Evolutionary conservation across 2,329 filamentous ascomycete genomes (phyloP).

Genomic region (Xylariales sp.): DNA sequence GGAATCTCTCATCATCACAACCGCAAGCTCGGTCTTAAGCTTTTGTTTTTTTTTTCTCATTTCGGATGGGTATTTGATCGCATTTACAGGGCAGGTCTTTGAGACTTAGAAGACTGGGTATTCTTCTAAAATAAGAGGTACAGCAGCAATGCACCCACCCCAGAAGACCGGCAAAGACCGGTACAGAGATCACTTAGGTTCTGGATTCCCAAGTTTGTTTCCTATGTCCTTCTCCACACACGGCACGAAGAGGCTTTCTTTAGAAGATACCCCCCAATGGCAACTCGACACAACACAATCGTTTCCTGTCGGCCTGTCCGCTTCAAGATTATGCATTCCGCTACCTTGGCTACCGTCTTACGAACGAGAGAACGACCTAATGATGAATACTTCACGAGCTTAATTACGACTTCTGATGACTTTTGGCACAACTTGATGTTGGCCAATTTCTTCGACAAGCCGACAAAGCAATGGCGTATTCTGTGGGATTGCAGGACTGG

Average conservation of each 20-base stretch:
- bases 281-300: constrained; percentile 16
- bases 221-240: constrained; percentile 21
- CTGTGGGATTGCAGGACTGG: constrained; percentile 19
- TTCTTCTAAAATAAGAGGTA: constrained; percentile 50
- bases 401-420: constrained; percentile 39
- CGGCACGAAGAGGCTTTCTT: constrained; percentile 39
- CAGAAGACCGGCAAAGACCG: constrained; percentile 42
- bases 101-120: constrained; percentile 40
- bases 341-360: constrained; percentile 35
- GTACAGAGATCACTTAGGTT: constrained; percentile 40
- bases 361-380: constrained; percentile 34
- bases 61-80: constrained; percentile 48
- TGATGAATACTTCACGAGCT: constrained; percentile 24
- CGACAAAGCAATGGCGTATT: constrained; percentile 19
- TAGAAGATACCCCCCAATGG: constrained; percentile 32
- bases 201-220: constrained; percentile 31
- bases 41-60: constrained; percentile 43
- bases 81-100: constrained; percentile 49
- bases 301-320: constrained; percentile 25
- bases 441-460: constrained; percentile 21
- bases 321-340: constrained; percentile 29
- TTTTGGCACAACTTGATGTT: constrained; percentile 25
- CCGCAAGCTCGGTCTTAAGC: constrained; percentile 46
- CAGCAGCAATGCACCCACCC: constrained; percentile 56
- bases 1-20: constrained; percentile 28